phyloP scores from a whole-genome alignment of 805 yeast genomes.

The Suhomyces pyralidae region DNA sequence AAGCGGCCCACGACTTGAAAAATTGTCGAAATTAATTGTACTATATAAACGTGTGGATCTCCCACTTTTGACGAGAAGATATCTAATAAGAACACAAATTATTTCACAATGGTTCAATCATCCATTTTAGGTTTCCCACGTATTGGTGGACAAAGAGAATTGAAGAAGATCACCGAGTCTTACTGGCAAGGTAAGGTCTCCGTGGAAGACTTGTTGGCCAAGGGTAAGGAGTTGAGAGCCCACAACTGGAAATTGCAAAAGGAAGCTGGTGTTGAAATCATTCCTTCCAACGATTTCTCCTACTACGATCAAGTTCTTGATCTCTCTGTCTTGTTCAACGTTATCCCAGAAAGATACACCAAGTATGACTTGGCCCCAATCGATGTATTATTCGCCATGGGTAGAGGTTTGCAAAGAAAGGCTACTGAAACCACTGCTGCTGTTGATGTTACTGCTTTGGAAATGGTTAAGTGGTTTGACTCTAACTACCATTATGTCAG shows the following conservation, averaged over 20 bases:
- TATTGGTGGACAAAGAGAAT: slow-evolving; percentile 99
- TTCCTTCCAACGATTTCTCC: slow-evolving; percentile 97
- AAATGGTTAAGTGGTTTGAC: slow-evolving; percentile 99
- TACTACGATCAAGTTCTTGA: slow-evolving; percentile 97
- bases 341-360: slow-evolving; percentile 94
- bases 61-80: not conserved
- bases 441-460: slow-evolving; percentile 97
- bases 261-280: slow-evolving; percentile 94
- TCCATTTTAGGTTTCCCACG: slow-evolving; percentile 99
- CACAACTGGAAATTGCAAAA: slow-evolving; percentile 97
- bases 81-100: not conserved
- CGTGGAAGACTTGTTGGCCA: slow-evolving; percentile 82
- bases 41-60: slow-evolving; percentile 3
- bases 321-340: slow-evolving; percentile 88
- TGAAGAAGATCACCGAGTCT: slow-evolving; percentile 97
- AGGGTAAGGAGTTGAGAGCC: slow-evolving; percentile 94
- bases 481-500: slow-evolving; percentile 99
- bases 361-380: slow-evolving; percentile 84
- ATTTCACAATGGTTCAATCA: slow-evolving; percentile 79
- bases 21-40: not conserved
- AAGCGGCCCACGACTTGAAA: slow-evolving; percentile 1
- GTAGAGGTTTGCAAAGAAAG: slow-evolving; percentile 98
- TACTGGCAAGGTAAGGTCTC: slow-evolving; percentile 96
- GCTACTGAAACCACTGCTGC: slow-evolving; percentile 84
- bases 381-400: slow-evolving; percentile 97